Conservation (phyloP, 139 green algal species). For the Closterium sp. region DNA sequence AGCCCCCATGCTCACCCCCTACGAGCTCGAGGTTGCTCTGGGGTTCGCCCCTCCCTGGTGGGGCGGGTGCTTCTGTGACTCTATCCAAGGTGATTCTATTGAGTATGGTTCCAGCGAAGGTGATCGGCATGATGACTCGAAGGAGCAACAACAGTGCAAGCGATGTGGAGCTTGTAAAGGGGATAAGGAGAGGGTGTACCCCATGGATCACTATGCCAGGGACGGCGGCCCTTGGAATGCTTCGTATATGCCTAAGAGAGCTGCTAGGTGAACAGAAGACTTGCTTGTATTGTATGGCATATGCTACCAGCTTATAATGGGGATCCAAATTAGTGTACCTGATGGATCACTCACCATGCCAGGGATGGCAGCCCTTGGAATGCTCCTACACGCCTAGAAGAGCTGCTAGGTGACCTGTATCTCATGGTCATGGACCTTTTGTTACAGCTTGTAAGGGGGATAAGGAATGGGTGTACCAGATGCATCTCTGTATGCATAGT, state of each 20-base stretch:
- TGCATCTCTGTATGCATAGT: too few relatives aligned
- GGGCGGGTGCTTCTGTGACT: constrained; percentile 21
- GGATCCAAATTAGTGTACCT: too few relatives aligned
- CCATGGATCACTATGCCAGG: constrained; percentile 97
- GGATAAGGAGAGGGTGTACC: constrained; percentile 64
- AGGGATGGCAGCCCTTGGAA: too few relatives aligned
- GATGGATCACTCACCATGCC: too few relatives aligned
- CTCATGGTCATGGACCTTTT: too few relatives aligned
- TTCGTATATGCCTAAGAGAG: constrained; percentile 11
- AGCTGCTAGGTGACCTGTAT: too few relatives aligned
- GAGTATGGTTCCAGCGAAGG: not conserved
- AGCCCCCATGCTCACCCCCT: constrained; percentile 89
- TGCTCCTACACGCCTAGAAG: too few relatives aligned
- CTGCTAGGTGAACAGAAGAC: not conserved
- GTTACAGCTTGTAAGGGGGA: too few relatives aligned
- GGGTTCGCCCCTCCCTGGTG: constrained; percentile 73
- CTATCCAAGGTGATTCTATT: not conserved
- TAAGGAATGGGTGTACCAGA: too few relatives aligned
- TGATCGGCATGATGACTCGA: too few relatives aligned
- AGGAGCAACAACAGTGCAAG: constrained; percentile 8
- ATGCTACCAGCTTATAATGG: not conserved
- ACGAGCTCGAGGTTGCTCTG: constrained; percentile 84
- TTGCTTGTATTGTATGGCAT: not conserved
- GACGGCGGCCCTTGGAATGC: constrained; percentile 82
- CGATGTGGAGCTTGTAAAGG: not conserved